phyloP scores from a whole-genome alignment of 2,329 filamentous ascomycete genomes.

The Paraphaeosphaeria minitans region DNA sequence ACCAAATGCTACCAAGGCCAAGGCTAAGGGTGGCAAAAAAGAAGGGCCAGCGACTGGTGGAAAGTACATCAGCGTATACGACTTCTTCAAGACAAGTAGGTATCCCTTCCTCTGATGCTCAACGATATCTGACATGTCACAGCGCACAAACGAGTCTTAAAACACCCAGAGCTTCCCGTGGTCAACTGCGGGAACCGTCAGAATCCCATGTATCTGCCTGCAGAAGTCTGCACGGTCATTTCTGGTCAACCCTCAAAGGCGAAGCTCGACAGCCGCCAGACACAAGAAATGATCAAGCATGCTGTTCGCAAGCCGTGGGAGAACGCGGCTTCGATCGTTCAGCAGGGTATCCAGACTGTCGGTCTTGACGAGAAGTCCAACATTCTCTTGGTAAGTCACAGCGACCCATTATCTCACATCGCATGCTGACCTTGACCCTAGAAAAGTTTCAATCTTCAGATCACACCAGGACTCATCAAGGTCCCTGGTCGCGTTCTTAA shows the following conservation, averaged over 20 bases:
- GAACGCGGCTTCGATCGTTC: constrained; percentile 26
- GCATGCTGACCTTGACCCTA: constrained; percentile 3
- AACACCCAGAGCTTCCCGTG: constrained; percentile 23
- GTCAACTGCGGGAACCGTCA: constrained; percentile 31
- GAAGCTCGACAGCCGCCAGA: constrained; percentile 29
- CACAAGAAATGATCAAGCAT: constrained; percentile 33
- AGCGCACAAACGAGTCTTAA: constrained; percentile 20
- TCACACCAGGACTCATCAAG: constrained; percentile 67
- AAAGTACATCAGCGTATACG: constrained; percentile 26
- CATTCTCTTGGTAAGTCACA: constrained; percentile 19
- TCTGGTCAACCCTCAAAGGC: constrained; percentile 29
- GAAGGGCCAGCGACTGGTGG: constrained; percentile 7
- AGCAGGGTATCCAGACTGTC: constrained; percentile 19
- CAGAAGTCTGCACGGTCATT: constrained; percentile 31
- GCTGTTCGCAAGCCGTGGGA: constrained; percentile 33
- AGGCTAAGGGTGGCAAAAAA: constrained; percentile 8
- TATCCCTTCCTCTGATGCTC: not conserved
- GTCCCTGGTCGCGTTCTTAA: constrained; percentile 71
- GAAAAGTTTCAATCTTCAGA: constrained; percentile 63
- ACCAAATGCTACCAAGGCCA: constrained; percentile 11
- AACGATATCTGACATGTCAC: not conserved
- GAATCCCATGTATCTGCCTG: constrained; percentile 31
- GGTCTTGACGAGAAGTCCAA: constrained; percentile 23
- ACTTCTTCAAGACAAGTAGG: constrained; percentile 26
- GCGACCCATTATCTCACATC: not conserved